phyloP scores from a whole-genome alignment of 2,329 filamentous ascomycete genomes.

The Talaromyces sp. region DNA sequence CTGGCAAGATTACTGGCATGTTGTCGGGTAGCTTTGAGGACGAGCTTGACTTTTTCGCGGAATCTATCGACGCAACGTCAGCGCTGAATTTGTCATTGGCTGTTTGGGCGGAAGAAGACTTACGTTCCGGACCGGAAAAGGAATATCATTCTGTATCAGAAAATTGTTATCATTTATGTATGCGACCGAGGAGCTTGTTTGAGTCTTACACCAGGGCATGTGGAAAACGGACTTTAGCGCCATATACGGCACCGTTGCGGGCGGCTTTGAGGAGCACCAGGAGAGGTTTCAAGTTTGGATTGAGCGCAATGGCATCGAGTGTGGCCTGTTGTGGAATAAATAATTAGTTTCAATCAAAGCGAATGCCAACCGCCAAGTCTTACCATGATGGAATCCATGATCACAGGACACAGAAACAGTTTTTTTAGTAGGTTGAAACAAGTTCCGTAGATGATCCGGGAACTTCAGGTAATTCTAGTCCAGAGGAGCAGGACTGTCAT shows the following conservation, averaged over 20 bases:
- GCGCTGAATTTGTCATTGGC: not conserved
- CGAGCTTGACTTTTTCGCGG: constrained; percentile 71
- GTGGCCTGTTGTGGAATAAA: constrained; percentile 50
- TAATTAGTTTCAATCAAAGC: not conserved
- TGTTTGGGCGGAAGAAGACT: constrained; percentile 32
- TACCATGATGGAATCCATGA: constrained; percentile 18
- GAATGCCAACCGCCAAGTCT: not conserved
- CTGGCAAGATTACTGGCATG: constrained; percentile 89
- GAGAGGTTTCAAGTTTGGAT: constrained; percentile 80
- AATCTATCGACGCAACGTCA: constrained; percentile 43
- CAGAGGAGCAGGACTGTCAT: not conserved
- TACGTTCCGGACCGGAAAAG: constrained; percentile 90
- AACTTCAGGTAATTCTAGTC: not conserved
- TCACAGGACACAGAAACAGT: not conserved
- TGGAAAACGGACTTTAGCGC: constrained; percentile 94
- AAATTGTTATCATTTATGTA: constrained; percentile 11
- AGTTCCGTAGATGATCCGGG: not conserved
- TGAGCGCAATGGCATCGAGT: constrained; percentile 72
- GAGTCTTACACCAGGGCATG: constrained; percentile 77
- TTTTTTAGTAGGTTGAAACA: not conserved
- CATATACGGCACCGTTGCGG: constrained; percentile 95
- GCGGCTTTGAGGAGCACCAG: constrained; percentile 86
- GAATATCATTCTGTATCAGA: constrained; percentile 73
- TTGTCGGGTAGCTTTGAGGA: constrained; percentile 81
- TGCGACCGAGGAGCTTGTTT: not conserved